Percentiles rank a stretch among this genome's conserved stretches.
Evolutionary conservation across 805 yeast genomes (phyloP).

Genomic region (Huiozyma naganishii): DNA sequence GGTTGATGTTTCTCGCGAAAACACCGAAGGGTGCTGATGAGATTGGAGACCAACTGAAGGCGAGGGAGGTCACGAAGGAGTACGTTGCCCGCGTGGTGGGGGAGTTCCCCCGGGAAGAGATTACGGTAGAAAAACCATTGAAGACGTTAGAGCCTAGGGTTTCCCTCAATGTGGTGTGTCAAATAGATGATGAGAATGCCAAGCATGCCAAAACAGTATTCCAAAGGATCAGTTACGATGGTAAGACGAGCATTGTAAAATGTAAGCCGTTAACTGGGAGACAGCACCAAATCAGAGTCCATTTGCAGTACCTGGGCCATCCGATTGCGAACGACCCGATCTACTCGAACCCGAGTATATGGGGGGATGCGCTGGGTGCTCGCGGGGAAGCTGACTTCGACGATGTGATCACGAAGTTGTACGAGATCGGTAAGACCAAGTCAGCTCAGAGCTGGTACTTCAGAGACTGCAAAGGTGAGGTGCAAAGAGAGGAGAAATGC

Average conservation of each 20-base stretch:
- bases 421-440: constrained; percentile 57
- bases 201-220: constrained; percentile 73
- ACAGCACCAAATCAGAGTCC: constrained; percentile 92
- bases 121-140: constrained; percentile 57
- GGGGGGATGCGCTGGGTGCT: constrained; percentile 71
- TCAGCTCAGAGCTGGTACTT: constrained; percentile 63
- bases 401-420: constrained; percentile 38
- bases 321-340: constrained; percentile 92
- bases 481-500: constrained; percentile 49
- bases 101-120: constrained; percentile 53
- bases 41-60: constrained; percentile 60
- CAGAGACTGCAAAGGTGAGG: constrained; percentile 53
- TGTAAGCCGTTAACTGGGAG: constrained; percentile 87
- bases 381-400: constrained; percentile 41
- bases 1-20: constrained; percentile 82
- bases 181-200: constrained; percentile 23
- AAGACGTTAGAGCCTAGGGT: constrained; percentile 62
- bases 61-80: constrained; percentile 67
- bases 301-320: constrained; percentile 71
- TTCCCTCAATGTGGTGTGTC: constrained; percentile 46
- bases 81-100: constrained; percentile 85
- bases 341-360: constrained; percentile 66
- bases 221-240: constrained; percentile 53
- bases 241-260: constrained; percentile 50
- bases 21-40: constrained; percentile 67